Evolutionary conservation across 1,139 yeast genomes (phyloP), one percentile per base, ranked within the genome.

Genomic region (Debaryomyces nepalensis): DNA sequence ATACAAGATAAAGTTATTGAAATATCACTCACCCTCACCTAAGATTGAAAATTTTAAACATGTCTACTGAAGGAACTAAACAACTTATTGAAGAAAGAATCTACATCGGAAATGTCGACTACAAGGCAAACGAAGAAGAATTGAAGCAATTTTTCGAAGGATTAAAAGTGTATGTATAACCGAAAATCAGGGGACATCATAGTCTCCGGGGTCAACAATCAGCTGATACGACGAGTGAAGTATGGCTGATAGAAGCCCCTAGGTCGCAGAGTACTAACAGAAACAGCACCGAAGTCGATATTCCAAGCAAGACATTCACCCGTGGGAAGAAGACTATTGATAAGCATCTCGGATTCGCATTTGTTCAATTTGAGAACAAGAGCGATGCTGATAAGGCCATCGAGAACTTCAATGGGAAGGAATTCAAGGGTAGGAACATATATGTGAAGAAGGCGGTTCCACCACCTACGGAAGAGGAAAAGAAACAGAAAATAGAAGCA

Each of bases 101-200:
- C 49, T 76, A 75, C 53, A 66, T 81, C 44, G 77, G 79, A 43
- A 80, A 81, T 54, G 72, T 81, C 45, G 74, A 75, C 53, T 79
- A 67, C 57, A 58, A 67, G 27, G 75, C 82, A 26, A 73, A 77
- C 19, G 84, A 79, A 54, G 75, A 68, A 2, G 84, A 79, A 39
- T 66, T 81, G 43, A 61, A 58, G 39, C 70, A 64, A 16, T 69
- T 73, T 49, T 68, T 80, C 47, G 62, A 62, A 41, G 68, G 58
- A 6, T 67, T 63, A 39, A 58, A 59, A n/a, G 70, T 68, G 70
- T 65, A 63, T 35, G 70, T 63, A 50, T 47, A 5, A 12, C 11
- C 16, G 19, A 26, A 8, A 5, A 26, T 20, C 21, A 16, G 30
- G 24, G 14, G 14, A 20, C 11, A 20, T n/a, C 18, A 12, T n/a